A percentile compares a stretch with the other conserved stretches of the same genome.
Evolutionary conservation across 306 rosid genomes (phyloP).

Genomic region (Malus sylvestris): DNA sequence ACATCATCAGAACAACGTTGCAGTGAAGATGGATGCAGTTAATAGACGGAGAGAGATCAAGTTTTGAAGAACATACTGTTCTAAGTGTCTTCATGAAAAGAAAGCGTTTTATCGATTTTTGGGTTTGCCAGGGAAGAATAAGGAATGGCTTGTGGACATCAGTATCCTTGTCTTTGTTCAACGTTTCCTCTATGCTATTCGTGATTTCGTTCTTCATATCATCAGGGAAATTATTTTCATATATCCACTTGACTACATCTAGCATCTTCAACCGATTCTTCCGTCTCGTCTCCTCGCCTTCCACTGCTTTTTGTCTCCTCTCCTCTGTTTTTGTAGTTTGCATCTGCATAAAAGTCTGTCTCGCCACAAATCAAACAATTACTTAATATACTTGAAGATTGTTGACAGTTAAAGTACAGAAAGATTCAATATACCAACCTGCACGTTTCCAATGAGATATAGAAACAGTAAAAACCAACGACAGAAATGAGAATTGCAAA

Average conservation of each 20-base stretch:
- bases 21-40: no score
- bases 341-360: not conserved
- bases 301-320: constrained; percentile 8
- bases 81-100: constrained; percentile 50
- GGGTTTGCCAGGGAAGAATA: no score
- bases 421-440: no score
- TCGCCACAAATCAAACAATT: not conserved
- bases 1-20: no score
- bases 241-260: constrained; percentile 15
- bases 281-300: constrained; percentile 52
- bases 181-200: not conserved
- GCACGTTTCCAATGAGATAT: no score
- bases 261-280: constrained; percentile 7
- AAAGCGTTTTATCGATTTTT: constrained; percentile 49
- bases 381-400: no score
- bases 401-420: no score
- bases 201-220: not conserved
- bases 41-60: not conserved
- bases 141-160: no score
- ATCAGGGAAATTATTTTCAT: not conserved
- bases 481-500: no score
- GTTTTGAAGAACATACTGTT: constrained; percentile 29
- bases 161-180: constrained; percentile 14
- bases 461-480: no score
- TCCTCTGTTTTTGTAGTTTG: constrained; percentile 27